Conservation (phyloP, 495 filamentous ascomycete genomes). For the Annulohypoxylon maeteangense region DNA sequence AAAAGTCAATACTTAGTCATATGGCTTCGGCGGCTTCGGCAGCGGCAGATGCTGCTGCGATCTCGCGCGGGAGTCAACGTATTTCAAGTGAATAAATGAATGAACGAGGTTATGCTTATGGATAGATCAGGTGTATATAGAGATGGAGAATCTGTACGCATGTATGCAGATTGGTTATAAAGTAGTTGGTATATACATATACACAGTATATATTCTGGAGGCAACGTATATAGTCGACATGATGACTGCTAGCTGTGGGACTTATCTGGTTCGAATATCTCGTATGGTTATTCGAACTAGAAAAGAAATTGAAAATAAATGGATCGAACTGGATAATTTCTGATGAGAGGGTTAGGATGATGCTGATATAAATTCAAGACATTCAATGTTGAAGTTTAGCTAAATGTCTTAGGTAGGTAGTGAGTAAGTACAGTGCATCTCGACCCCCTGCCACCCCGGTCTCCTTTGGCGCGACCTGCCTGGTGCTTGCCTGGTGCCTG, state of each 20-base stretch:
- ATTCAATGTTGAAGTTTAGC: neutral
- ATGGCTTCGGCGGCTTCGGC: slow-evolving; percentile 48
- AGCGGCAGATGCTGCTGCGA: slow-evolving; percentile 45
- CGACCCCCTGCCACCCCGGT: slow-evolving; percentile 9
- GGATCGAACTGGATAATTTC: neutral
- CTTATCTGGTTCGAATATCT: neutral
- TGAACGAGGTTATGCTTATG: slow-evolving; percentile 1
- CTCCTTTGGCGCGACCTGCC: slow-evolving; percentile 15
- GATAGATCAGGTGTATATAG: slow-evolving; percentile 25
- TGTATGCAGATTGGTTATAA: slow-evolving; percentile 4
- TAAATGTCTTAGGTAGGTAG: slow-evolving; percentile 24
- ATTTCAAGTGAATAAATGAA: slow-evolving; percentile 30
- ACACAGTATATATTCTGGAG: slow-evolving; percentile 22
- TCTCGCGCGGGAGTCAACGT: slow-evolving; percentile 39
- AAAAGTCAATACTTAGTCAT: slow-evolving; percentile 45
- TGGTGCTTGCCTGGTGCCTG: slow-evolving; percentile 6
- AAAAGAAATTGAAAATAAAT: slow-evolving; percentile 19
- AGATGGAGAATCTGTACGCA: neutral
- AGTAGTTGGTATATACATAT: neutral
- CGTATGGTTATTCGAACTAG: neutral
- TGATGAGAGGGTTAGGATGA: neutral
- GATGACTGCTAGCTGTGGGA: neutral
- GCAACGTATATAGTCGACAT: neutral
- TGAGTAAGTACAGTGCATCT: slow-evolving; percentile 8
- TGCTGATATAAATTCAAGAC: slow-evolving; percentile 11